A percentile compares a stretch with the other conserved stretches of the same genome.
These are phyloP conservation scores for Kregervanrija delftensis DNA, from an alignment of 805 yeast genomes.

Conservation along the genomic window DNA sequence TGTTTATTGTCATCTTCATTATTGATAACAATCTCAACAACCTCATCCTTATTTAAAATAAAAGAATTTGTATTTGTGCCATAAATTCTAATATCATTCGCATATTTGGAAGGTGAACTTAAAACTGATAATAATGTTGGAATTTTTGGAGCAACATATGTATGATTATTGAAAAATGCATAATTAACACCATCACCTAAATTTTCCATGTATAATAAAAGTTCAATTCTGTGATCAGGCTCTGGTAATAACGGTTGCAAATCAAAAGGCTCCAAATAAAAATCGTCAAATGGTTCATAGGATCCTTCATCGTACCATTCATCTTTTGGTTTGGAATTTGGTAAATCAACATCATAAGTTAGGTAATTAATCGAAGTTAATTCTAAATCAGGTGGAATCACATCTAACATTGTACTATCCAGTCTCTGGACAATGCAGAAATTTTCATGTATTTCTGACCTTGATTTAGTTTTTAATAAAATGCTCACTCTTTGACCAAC, in stretches of 20 bases:
- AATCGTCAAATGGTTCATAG: slow-evolving; percentile 38
- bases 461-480: slow-evolving; percentile 48
- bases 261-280: slow-evolving; percentile 34
- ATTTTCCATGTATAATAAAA: slow-evolving; percentile 58
- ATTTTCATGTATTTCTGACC: slow-evolving; percentile 32
- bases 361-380: slow-evolving; percentile 50
- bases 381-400: slow-evolving; percentile 51
- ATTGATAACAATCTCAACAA: slow-evolving; percentile 70
- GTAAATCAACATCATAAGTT: slow-evolving; percentile 36
- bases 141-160: slow-evolving; percentile 60
- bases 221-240: slow-evolving; percentile 54
- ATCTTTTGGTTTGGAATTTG: slow-evolving; percentile 13
- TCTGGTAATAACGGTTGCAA: slow-evolving; percentile 40
- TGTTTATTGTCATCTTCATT: slow-evolving; percentile 85
- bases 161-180: slow-evolving; percentile 65
- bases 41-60: slow-evolving; percentile 52
- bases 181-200: slow-evolving; percentile 70
- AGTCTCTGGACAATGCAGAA: slow-evolving; percentile 56
- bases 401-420: slow-evolving; percentile 65
- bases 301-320: slow-evolving; percentile 19
- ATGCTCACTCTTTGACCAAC: slow-evolving; percentile 82
- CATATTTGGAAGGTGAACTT: slow-evolving; percentile 46
- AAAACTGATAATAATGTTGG: slow-evolving; percentile 64
- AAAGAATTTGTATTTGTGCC: slow-evolving; percentile 64
- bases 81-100: slow-evolving; percentile 55